Percentiles rank a stretch among this genome's conserved stretches.
Evolutionary conservation across 1,139 yeast genomes (phyloP).

Genomic region (Kodamaea fungicola): DNA sequence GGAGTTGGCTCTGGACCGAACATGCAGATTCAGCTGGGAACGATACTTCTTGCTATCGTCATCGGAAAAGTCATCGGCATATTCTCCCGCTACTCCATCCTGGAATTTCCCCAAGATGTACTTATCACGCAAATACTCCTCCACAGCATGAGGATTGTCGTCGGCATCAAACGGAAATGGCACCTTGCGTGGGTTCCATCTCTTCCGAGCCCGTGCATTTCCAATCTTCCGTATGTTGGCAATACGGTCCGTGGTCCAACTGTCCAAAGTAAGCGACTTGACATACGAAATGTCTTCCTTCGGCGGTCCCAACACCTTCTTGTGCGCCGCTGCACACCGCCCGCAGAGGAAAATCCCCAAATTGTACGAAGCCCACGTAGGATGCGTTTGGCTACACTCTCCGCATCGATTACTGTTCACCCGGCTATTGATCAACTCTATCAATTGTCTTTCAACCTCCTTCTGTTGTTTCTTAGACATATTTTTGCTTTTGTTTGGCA

Average conservation of each 20-base stretch:
- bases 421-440: conserved; percentile 39
- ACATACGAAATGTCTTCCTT: conserved; percentile 54
- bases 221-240: conserved; percentile 59
- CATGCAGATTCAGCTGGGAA: conserved; percentile 9
- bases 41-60: conserved; percentile 8
- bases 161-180: conserved; percentile 74
- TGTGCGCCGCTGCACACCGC: conserved; percentile 74
- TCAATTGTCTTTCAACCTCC: conserved; percentile 39
- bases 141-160: conserved; percentile 45
- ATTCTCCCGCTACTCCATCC: conserved; percentile 28
- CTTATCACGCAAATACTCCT: conserved; percentile 50
- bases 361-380: conserved; percentile 52
- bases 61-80: conserved; percentile 20
- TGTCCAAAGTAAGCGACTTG: conserved; percentile 78
- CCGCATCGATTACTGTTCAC: conserved; percentile 62
- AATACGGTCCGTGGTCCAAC: conserved; percentile 64
- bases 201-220: conserved; percentile 57
- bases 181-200: conserved; percentile 59
- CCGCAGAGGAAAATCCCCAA: conserved; percentile 73
- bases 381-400: conserved; percentile 63
- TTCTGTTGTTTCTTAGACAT: conserved; percentile 33
- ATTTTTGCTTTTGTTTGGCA: background rate
- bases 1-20: conserved; percentile 8
- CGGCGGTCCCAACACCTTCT: conserved; percentile 61
- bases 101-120: conserved; percentile 46